Base-by-base conservation (phyloP, 1,139 yeast genomes). In the Komagataea norvegica region DNA sequence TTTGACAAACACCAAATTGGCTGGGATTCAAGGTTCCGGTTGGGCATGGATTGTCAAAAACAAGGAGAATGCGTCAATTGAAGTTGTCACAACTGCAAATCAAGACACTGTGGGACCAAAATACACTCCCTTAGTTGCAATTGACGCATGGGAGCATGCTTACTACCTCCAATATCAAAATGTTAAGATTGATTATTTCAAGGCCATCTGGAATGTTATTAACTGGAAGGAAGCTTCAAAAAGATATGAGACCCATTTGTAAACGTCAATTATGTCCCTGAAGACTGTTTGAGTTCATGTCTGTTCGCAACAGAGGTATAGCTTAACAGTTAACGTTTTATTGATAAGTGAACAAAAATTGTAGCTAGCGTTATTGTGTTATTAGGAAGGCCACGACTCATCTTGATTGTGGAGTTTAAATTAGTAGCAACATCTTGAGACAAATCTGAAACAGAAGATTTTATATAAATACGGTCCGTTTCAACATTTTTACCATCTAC, bases 71-170 rank as follows among this genome's bases (percentile, higher is more conserved):
- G 91, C 89, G 51, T 74, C 79, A 36, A 63, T 89, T 56, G 95
- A 86, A 51, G 84, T 88, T 42, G 83, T 87, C 46, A 85, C 89
- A 59, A 85, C 89, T 52, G 72, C 77, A 52, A 89, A 89, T 72
- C 97, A 89, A 65, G 97, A 89, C 65, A 84, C 95, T 29, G 87
- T 85, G 27, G 72, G 82, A 34, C 84, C 87, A 28, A 68, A 75
- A 25, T 72, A 76, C 59, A 72, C 77, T 40, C 95, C 96, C 34
- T 70, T 89, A 62, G 74, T 89, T 45, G 96, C 96, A 37, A 86
- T 89, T 61, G 97, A 89, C 59, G 96, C 97, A 45, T 89, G 97
- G 97, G 97, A 89, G 66, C 97, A 89, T 61, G 96, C 96, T 40
- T 89, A 88, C 72, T 89, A 89, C 74, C 73, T 89, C 67, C 96